A percentile compares a stretch with the other conserved stretches of the same genome.
These are phyloP conservation scores for Candida cerambycidarum DNA, from an alignment of 805 yeast species.

Conservation along the genomic window DNA sequence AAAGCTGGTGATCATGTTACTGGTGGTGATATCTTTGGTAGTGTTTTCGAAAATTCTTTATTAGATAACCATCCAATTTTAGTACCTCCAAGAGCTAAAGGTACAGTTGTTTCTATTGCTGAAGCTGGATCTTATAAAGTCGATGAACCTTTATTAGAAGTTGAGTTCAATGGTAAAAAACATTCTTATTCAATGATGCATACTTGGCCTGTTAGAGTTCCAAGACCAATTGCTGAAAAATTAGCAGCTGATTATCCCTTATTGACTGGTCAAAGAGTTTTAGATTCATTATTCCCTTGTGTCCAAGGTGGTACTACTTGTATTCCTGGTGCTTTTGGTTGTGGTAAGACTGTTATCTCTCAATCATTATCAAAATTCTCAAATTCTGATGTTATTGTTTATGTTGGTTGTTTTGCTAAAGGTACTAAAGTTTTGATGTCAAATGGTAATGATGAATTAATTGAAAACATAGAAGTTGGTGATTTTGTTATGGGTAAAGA, in stretches of 20 bases:
- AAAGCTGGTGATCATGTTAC: conserved; percentile 96
- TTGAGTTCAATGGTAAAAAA: conserved; percentile 89
- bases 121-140: conserved; percentile 88
- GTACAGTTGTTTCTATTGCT: conserved; percentile 90
- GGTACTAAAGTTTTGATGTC: conserved; percentile 46
- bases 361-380: conserved; percentile 97
- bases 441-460: conserved; percentile 33
- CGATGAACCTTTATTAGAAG: conserved; percentile 86
- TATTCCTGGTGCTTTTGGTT: conserved; percentile 99
- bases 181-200: conserved; percentile 90
- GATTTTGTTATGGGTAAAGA: conserved; percentile 45
- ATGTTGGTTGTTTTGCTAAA: conserved; percentile 60
- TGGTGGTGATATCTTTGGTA: conserved; percentile 97
- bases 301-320: conserved; percentile 99
- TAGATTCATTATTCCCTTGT: conserved; percentile 96
- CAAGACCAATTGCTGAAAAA: conserved; percentile 97
- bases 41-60: conserved; percentile 90
- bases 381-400: conserved; percentile 94
- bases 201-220: conserved; percentile 99
- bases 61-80: conserved; percentile 90
- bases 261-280: conserved; percentile 97
- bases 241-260: conserved; percentile 91
- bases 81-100: conserved; percentile 97
- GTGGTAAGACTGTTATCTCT: conserved; percentile 98
- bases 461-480: conserved; percentile 38